Conservation (phyloP, 1,139 yeast species). For the Geotrichum carabidarum region DNA sequence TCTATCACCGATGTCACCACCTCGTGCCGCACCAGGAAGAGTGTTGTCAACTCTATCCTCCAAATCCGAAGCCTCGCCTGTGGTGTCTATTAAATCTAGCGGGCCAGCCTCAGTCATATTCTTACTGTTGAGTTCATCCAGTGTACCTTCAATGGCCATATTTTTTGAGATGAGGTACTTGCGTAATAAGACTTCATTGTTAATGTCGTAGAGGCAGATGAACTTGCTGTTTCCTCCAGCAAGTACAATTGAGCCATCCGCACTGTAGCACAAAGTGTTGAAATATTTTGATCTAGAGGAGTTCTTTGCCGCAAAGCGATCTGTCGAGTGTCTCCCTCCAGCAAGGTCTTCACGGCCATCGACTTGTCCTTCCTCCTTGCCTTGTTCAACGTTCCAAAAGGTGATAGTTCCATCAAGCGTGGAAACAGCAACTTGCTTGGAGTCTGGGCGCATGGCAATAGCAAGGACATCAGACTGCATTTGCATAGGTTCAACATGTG, state of each 20-base stretch:
- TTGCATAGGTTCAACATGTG: slow-evolving; percentile 85
- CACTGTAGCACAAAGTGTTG: slow-evolving; percentile 74
- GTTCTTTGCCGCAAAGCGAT: slow-evolving; percentile 73
- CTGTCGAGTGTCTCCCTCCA: slow-evolving; percentile 80
- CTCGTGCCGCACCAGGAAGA: slow-evolving; percentile 79
- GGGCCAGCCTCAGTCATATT: slow-evolving; percentile 88
- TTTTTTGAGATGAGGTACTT: slow-evolving; percentile 81
- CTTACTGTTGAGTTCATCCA: slow-evolving; percentile 68
- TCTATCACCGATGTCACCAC: slow-evolving; percentile 79
- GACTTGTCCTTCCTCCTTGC: slow-evolving; percentile 72
- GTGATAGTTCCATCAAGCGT: slow-evolving; percentile 85
- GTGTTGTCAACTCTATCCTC: slow-evolving; percentile 74
- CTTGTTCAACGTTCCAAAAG: slow-evolving; percentile 77
- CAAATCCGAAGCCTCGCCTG: slow-evolving; percentile 79
- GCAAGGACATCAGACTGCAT: slow-evolving; percentile 81
- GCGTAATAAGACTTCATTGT: slow-evolving; percentile 76
- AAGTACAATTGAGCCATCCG: slow-evolving; percentile 79
- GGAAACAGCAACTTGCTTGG: slow-evolving; percentile 80
- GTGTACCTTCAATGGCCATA: slow-evolving; percentile 88
- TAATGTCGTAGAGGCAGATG: slow-evolving; percentile 83
- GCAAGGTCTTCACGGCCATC: slow-evolving; percentile 84
- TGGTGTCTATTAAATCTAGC: slow-evolving; percentile 70
- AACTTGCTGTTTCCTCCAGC: slow-evolving; percentile 94
- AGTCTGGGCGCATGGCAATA: slow-evolving; percentile 83
- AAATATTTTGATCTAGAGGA: slow-evolving; percentile 81